Evolutionary conservation across 176 grass and related monocot species (phyloP).

Genomic region (Lolium rigidum): DNA sequence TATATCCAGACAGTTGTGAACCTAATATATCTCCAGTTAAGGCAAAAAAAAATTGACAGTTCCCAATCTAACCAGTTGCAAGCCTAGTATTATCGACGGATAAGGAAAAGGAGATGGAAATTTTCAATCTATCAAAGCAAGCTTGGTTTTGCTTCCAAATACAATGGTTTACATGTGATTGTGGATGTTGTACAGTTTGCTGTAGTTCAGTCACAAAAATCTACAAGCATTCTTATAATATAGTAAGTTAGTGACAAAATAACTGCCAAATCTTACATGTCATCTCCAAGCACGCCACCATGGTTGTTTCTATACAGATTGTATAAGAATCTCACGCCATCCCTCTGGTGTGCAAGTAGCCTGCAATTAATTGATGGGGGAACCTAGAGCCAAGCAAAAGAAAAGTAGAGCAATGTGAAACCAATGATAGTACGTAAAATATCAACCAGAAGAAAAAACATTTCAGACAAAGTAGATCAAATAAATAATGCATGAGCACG

Average conservation of each 20-base stretch:
- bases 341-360: constrained; percentile 82
- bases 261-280: constrained; percentile 71
- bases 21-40: constrained; percentile 12
- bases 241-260: neutral
- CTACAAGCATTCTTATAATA: neutral
- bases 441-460: constrained; percentile 24
- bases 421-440: constrained; percentile 13
- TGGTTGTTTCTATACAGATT: constrained; percentile 88
- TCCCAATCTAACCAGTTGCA: neutral
- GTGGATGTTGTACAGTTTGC: neutral
- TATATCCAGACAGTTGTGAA: neutral
- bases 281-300: constrained; percentile 96
- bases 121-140: no score
- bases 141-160: constrained; percentile 19
- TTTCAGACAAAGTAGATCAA: constrained; percentile 1
- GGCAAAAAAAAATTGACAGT: constrained; percentile 14
- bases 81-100: constrained; percentile 8
- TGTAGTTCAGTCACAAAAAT: constrained; percentile 22
- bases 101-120: no score
- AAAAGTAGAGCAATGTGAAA: constrained; percentile 25
- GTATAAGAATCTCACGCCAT: constrained; percentile 85
- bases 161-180: constrained; percentile 26
- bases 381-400: constrained; percentile 61
- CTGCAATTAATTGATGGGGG: constrained; percentile 89
- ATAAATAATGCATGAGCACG: constrained; percentile 14